Conservation (phyloP, 257 asterid species). For the Fraxinus pennsylvanica region DNA sequence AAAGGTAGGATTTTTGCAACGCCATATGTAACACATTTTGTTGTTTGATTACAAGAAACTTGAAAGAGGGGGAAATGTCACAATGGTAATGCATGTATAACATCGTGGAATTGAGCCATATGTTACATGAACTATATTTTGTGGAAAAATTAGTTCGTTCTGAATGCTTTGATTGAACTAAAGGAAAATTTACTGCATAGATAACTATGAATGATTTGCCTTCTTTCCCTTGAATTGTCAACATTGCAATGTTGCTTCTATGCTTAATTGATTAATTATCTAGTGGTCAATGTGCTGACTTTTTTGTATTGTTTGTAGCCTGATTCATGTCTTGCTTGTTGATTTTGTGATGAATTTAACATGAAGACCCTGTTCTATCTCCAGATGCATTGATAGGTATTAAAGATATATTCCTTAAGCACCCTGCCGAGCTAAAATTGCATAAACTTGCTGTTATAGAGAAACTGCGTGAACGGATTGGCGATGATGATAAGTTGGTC, state of each 20-base stretch:
- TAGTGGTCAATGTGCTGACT: neutral
- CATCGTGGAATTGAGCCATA: neutral
- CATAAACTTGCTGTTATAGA: conserved; percentile 84
- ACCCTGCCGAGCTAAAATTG: conserved; percentile 79
- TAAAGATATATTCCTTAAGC: conserved; percentile 64
- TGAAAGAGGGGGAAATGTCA: neutral
- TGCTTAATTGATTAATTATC: neutral
- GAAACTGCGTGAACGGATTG: conserved; percentile 87
- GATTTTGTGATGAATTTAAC: conserved; percentile 15
- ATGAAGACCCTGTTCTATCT: conserved; percentile 17
- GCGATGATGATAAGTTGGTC: conserved; percentile 81
- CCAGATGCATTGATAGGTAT: conserved; percentile 80
- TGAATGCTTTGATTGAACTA: neutral
- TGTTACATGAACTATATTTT: neutral
- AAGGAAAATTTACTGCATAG: neutral
- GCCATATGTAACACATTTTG: neutral
- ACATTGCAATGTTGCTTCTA: neutral
- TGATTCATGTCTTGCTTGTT: conserved; percentile 9
- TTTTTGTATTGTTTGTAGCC: neutral
- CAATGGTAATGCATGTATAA: neutral
- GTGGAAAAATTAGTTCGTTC: neutral
- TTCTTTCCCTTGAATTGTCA: neutral
- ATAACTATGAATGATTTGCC: neutral
- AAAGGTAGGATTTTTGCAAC: neutral
- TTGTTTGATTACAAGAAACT: neutral